Base-by-base conservation (phyloP, 83 land plant genomes). In the Thuja plicata region DNA sequence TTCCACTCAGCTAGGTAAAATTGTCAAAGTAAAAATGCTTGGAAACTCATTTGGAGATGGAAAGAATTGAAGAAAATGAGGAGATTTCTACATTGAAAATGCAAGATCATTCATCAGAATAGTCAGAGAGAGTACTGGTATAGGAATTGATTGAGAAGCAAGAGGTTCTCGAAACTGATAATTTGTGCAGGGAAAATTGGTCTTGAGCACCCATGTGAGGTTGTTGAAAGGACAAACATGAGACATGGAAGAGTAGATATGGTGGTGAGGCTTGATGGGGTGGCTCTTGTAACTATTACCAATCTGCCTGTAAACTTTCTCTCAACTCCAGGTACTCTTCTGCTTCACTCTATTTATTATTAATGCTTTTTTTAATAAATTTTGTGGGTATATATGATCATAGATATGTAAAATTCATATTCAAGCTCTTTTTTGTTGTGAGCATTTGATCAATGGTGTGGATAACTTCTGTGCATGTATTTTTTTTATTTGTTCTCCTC, bases 251-350 rank as follows among this genome's bases (percentile, higher is more conserved):
- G 88, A 70, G 93, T 93, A 19, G 84, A 71, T 60, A 78, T 96
- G 88, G 97, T 94, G 78, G 95, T 96, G n/a, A 96, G 96, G 66
- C 88, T 90, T 57, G 97, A 96, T 81, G 96, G 96, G 0, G 96
- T 96, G 10, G 97, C 96, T 24, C 84, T 94, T 87, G 92, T 96
- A 41, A 96, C 97, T 88, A 83, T 96, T 89, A 86, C 89, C 85
- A 90, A 96, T 81, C 97, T 96, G 54, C 97, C 97, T 73, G 96
- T 96, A 85, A 96, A n/a, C n/a, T 91, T 96, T 21, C 95, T 96
- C 19, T 92, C 97, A 34, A 40, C 93, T 43, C 94, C 93, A 82
- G 96, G 97, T 96, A 78, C 19, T 32, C 21, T 27, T 2, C 66
- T 43, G 40, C 7, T 19, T 80, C 37, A 41, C 48, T 84, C 19